Evolutionary conservation across 768 basidiomycete genomes (phyloP).

Genomic region (Boletus pseudo-olivaceus): DNA sequence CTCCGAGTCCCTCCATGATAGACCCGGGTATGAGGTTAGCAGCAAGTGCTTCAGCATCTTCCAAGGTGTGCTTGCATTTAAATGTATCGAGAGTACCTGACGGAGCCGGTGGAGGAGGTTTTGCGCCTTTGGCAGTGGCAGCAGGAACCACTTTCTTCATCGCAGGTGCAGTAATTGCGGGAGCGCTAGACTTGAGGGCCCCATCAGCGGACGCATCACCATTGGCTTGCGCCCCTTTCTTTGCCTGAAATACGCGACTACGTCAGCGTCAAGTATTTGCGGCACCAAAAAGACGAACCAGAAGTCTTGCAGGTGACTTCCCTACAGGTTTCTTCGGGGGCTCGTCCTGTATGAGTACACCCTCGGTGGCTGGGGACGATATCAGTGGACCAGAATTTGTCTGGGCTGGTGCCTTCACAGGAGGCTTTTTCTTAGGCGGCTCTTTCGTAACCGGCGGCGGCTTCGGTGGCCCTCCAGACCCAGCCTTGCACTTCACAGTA

Average conservation of each 20-base stretch:
- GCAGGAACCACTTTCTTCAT: slow-evolving; percentile 45
- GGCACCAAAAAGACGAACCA: slow-evolving; percentile 28
- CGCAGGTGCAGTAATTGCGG: slow-evolving; percentile 30
- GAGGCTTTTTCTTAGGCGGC: slow-evolving; percentile 36
- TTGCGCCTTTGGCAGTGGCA: slow-evolving; percentile 41
- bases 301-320: slow-evolving; percentile 50
- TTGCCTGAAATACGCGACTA: slow-evolving; percentile 35
- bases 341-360: slow-evolving; percentile 27
- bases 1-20: slow-evolving; percentile 70
- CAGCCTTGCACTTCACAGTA: slow-evolving; percentile 82
- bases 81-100: slow-evolving; percentile 70
- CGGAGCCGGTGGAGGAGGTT: slow-evolving; percentile 46
- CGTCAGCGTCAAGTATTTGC: not conserved
- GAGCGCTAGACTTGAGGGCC: slow-evolving; percentile 18
- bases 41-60: slow-evolving; percentile 85
- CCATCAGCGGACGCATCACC: slow-evolving; percentile 21
- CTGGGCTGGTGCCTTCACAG: slow-evolving; percentile 29
- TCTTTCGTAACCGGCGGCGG: slow-evolving; percentile 31
- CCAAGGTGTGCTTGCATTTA: slow-evolving; percentile 87
- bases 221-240: slow-evolving; percentile 46
- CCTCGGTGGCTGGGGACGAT: slow-evolving; percentile 10
- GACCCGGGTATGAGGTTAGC: slow-evolving; percentile 67
- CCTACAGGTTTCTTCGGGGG: slow-evolving; percentile 42
- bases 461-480: slow-evolving; percentile 49
- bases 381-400: slow-evolving; percentile 18